Evolutionary conservation across 1,284 basidiomycete genomes (phyloP).

Genomic region (Heterobasidion irregulare): DNA sequence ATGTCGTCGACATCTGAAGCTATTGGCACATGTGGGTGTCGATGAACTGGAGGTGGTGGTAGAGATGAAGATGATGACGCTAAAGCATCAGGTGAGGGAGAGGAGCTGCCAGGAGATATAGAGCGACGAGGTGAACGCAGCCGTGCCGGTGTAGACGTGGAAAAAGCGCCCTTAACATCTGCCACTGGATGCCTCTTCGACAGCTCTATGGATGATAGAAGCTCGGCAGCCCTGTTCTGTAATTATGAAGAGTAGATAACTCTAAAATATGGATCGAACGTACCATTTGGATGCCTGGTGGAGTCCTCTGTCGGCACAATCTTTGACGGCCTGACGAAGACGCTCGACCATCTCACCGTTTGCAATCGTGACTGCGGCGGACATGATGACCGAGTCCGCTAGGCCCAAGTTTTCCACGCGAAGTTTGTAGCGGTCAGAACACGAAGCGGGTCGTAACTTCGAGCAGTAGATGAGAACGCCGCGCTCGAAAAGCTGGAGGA

Average conservation of each 20-base stretch:
- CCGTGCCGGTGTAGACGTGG: conserved; percentile 44
- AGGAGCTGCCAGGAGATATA: background rate
- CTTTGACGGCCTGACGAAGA: conserved; percentile 43
- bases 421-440: too few relatives aligned
- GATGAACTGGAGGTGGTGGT: conserved; percentile 8
- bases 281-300: conserved; percentile 66
- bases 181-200: conserved; percentile 29
- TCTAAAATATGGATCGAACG: conserved; percentile 13
- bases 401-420: too few relatives aligned
- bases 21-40: conserved; percentile 19
- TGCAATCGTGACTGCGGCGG: conserved; percentile 9
- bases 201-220: conserved; percentile 53
- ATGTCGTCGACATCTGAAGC: conserved; percentile 10
- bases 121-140: background rate
- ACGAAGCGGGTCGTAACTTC: too few relatives aligned
- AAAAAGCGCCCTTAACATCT: conserved; percentile 22
- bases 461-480: too few relatives aligned
- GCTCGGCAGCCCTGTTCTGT: conserved; percentile 60
- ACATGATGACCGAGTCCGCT: background rate
- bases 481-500: too few relatives aligned
- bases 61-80: background rate
- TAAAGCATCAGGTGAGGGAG: background rate
- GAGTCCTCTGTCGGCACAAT: conserved; percentile 28
- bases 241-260: conserved; percentile 6
- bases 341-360: conserved; percentile 30